Evolutionary conservation across 805 yeast species (phyloP).

Genomic region (Candida yuanshanica): DNA sequence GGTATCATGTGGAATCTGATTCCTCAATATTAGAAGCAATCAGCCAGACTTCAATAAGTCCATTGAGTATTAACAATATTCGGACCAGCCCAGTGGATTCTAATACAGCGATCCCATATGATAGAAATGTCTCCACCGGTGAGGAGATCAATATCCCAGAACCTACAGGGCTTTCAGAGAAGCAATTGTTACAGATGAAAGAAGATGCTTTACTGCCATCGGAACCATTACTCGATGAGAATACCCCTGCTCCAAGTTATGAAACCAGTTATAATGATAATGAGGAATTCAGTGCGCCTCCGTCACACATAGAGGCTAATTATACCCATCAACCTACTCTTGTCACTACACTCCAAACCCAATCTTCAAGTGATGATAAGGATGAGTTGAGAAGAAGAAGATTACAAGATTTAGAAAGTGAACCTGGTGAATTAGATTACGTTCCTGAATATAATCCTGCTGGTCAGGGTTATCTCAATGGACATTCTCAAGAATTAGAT

Average conservation of each 20-base stretch:
- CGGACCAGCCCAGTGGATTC: background rate
- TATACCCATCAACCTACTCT: conserved; percentile 2
- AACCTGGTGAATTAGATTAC: conserved; percentile 32
- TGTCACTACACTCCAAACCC: conserved; percentile 1
- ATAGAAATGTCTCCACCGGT: conserved; percentile 7
- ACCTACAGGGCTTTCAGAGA: conserved; percentile 38
- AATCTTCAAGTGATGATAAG: conserved; percentile 27
- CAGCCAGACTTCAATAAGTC: conserved; percentile 21
- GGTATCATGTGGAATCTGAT: conserved; percentile 1
- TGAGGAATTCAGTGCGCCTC: background rate
- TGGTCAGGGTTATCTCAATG: conserved; percentile 1
- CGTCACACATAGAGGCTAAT: background rate
- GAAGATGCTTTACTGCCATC: conserved; percentile 65
- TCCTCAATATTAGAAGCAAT: conserved; percentile 11
- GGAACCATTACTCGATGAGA: conserved; percentile 30
- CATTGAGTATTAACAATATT: conserved; percentile 16
- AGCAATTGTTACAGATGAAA: conserved; percentile 45
- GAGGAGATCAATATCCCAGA: conserved; percentile 8
- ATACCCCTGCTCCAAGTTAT: conserved; percentile 23
- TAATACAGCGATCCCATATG: background rate
- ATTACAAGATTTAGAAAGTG: conserved; percentile 34
- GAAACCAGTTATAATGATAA: background rate
- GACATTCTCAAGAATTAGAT: background rate
- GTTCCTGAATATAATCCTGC: conserved; percentile 21
- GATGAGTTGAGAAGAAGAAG: conserved; percentile 34